Percentiles rank a stretch among this genome's conserved stretches.
These are phyloP conservation scores for Schizosaccharomyces cryophilus DNA, from an alignment of 805 yeast species.

Conservation along the genomic window DNA sequence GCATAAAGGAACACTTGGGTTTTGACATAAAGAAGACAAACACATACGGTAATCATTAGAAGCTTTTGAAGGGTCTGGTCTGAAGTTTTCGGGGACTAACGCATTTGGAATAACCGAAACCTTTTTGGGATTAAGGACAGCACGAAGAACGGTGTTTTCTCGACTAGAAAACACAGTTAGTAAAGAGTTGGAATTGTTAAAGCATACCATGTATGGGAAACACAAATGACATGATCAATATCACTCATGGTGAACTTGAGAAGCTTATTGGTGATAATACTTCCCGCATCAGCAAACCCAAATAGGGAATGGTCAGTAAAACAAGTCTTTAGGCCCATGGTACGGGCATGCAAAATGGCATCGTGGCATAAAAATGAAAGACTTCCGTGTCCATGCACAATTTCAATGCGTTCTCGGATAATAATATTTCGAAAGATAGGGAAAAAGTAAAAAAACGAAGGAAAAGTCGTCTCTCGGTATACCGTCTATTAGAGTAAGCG, in stretches of 20 bases:
- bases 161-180: conserved; percentile 22
- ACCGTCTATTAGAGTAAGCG: conserved; percentile 12
- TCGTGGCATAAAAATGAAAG: conserved; percentile 71
- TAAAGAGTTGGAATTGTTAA: conserved; percentile 3
- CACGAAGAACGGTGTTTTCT: conserved; percentile 79
- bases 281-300: conserved; percentile 70
- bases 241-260: conserved; percentile 64
- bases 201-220: conserved; percentile 45
- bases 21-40: background rate
- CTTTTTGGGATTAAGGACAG: conserved; percentile 47
- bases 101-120: conserved; percentile 94
- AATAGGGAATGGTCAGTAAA: conserved; percentile 90
- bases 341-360: conserved; percentile 68
- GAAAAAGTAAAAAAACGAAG: conserved; percentile 69
- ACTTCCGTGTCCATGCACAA: conserved; percentile 90
- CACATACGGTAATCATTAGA: conserved; percentile 16
- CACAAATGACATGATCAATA: conserved; percentile 86
- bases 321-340: conserved; percentile 79
- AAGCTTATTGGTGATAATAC: conserved; percentile 66
- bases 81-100: conserved; percentile 63
- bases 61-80: conserved; percentile 15
- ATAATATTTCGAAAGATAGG: conserved; percentile 69
- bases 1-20: too few species aligned
- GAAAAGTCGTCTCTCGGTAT: conserved; percentile 66
- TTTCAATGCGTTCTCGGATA: conserved; percentile 61